Conservation (phyloP, 2,329 filamentous ascomycete genomes). For the Fusarium neocosmosporiellum region DNA sequence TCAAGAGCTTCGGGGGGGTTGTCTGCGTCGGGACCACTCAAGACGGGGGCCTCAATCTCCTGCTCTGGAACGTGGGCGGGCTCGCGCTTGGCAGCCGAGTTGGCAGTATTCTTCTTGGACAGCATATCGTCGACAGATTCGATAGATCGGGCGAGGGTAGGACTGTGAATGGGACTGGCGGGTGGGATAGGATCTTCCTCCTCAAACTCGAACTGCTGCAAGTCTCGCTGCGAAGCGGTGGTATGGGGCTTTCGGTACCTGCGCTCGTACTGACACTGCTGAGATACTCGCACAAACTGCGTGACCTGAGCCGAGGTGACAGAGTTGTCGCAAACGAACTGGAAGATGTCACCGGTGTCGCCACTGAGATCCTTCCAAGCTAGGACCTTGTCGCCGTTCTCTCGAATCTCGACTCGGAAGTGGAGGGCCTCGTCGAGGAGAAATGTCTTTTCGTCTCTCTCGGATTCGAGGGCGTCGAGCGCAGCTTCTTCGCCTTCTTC, state of each 20-base stretch:
- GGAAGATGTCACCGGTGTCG: slow-evolving; percentile 94
- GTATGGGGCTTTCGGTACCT: slow-evolving; percentile 87
- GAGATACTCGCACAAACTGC: slow-evolving; percentile 83
- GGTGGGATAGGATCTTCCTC: slow-evolving; percentile 72
- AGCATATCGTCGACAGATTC: slow-evolving; percentile 69
- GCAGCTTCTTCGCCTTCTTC: slow-evolving; percentile 87
- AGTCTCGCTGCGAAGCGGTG: slow-evolving; percentile 82
- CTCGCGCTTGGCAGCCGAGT: slow-evolving; percentile 59
- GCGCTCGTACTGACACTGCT: slow-evolving; percentile 97
- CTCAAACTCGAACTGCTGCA: slow-evolving; percentile 84
- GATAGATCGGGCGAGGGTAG: slow-evolving; percentile 64
- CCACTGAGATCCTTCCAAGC: slow-evolving; percentile 97
- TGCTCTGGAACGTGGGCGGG: slow-evolving; percentile 47
- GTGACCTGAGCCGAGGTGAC: slow-evolving; percentile 77
- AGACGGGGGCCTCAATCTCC: slow-evolving; percentile 44
- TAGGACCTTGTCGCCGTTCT: slow-evolving; percentile 84
- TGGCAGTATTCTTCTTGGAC: slow-evolving; percentile 61
- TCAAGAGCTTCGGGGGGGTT: slow-evolving; percentile 75
- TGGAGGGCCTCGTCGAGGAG: slow-evolving; percentile 92
- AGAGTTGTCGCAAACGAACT: slow-evolving; percentile 91
- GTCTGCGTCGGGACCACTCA: slow-evolving; percentile 36
- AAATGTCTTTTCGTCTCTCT: slow-evolving; percentile 98
- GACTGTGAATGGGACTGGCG: slow-evolving; percentile 71
- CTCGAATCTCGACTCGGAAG: slow-evolving; percentile 85
- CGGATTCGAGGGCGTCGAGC: slow-evolving; percentile 76